Percentiles rank a stretch among this genome's conserved stretches.
Evolutionary conservation across 495 filamentous ascomycete genomes (phyloP).

Genomic region (Neurospora cerealis): DNA sequence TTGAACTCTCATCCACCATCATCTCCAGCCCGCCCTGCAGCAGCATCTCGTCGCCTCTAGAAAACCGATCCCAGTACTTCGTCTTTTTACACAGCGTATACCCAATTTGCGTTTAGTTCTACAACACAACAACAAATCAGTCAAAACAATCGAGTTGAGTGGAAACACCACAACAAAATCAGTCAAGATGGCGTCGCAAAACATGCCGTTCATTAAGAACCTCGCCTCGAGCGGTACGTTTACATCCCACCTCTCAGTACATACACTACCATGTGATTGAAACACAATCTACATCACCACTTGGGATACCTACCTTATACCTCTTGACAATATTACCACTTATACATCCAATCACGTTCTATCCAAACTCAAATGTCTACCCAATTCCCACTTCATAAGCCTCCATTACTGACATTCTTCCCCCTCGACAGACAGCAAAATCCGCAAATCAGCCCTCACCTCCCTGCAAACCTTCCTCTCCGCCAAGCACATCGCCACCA

Average conservation of each 20-base stretch:
- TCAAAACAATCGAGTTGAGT: not conserved
- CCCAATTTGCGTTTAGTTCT: not conserved
- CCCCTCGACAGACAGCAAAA: constrained; percentile 54
- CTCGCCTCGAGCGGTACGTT: constrained; percentile 41
- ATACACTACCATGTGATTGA: not conserved
- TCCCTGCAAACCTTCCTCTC: constrained; percentile 75
- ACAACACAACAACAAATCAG: not conserved
- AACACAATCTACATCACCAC: too few species aligned
- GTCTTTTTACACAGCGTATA: not conserved
- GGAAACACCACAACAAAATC: not conserved
- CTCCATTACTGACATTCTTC: not conserved
- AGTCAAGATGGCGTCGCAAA: constrained; percentile 33
- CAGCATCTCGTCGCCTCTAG: not conserved
- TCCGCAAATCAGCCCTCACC: constrained; percentile 68
- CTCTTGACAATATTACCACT: too few species aligned
- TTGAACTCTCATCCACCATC: not conserved
- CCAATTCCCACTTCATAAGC: too few species aligned
- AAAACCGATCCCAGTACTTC: not conserved
- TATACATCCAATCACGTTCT: too few species aligned
- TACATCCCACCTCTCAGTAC: not conserved
- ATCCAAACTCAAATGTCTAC: too few species aligned
- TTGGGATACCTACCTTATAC: too few species aligned
- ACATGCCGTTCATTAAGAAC: constrained; percentile 43
- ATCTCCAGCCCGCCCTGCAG: not conserved
- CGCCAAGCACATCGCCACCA: constrained; percentile 37